Conservation (phyloP, 169 alveolate genomes). For the Blepharisma undulans region DNA sequence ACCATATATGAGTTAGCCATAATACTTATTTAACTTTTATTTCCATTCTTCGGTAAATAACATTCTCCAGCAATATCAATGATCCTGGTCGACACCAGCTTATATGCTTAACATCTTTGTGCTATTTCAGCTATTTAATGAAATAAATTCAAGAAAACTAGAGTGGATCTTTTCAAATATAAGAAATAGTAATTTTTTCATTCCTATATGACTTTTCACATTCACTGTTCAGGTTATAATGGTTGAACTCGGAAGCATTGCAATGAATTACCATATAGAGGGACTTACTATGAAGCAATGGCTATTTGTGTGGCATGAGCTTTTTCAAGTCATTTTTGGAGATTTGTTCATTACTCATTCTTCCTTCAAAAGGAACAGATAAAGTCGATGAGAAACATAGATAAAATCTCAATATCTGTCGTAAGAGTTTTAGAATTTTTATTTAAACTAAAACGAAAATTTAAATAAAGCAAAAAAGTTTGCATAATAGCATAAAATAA, state of each 20-base stretch:
- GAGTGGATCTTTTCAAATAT: no score
- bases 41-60: slow-evolving; percentile 22
- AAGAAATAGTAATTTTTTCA: no score
- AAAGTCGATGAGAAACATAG: no score
- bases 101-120: slow-evolving; percentile 90
- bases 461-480: no score
- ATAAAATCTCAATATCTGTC: no score
- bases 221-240: slow-evolving; percentile 62
- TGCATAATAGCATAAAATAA: no score
- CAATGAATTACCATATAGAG: slow-evolving; percentile 45
- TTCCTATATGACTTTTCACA: slow-evolving; percentile 53
- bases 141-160: slow-evolving; percentile 88
- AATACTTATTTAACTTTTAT: background rate
- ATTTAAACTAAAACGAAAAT: no score
- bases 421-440: no score
- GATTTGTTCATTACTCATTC: no score
- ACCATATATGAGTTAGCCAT: background rate
- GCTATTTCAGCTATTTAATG: slow-evolving; percentile 84
- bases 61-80: slow-evolving; percentile 30
- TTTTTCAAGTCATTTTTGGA: no score
- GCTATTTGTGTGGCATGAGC: no score
- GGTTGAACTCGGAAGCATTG: slow-evolving; percentile 62
- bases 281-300: slow-evolving; percentile 54
- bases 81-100: slow-evolving; percentile 88
- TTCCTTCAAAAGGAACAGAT: no score